Evolutionary conservation across 306 rosid genomes (phyloP).

Genomic region (Quercus aquifolioides): DNA sequence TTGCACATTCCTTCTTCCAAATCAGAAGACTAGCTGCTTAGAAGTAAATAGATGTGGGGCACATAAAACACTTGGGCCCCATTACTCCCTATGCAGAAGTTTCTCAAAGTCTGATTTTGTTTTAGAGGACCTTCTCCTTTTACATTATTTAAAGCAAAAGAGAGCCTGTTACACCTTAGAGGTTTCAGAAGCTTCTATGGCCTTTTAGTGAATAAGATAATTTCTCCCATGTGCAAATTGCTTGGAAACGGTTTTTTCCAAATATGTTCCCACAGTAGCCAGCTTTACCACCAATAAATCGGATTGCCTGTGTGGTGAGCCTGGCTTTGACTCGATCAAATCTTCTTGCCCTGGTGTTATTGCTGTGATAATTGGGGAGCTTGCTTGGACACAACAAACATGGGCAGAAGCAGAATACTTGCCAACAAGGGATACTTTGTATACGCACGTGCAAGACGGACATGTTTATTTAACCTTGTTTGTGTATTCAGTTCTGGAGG

Average conservation of each 20-base stretch:
- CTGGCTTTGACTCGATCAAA: slow-evolving; percentile 64
- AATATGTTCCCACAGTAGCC: slow-evolving; percentile 39
- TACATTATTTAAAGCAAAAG: slow-evolving; percentile 29
- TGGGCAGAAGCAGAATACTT: slow-evolving; percentile 51
- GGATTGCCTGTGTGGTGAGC: slow-evolving; percentile 64
- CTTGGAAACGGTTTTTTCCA: slow-evolving; percentile 58
- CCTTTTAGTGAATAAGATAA: slow-evolving; percentile 23
- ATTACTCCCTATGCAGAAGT: slow-evolving; percentile 25
- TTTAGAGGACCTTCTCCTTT: slow-evolving; percentile 32
- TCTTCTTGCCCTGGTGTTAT: slow-evolving; percentile 53
- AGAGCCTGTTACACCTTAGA: slow-evolving; percentile 19
- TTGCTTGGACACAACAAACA: slow-evolving; percentile 39
- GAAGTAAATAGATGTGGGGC: slow-evolving; percentile 17
- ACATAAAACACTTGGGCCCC: slow-evolving; percentile 22
- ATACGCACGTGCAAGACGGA: slow-evolving; percentile 45
- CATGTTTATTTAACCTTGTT: slow-evolving; percentile 40
- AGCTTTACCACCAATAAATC: slow-evolving; percentile 46
- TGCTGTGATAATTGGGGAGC: slow-evolving; percentile 51
- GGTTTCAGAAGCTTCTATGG: slow-evolving; percentile 34
- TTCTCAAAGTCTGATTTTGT: slow-evolving; percentile 23
- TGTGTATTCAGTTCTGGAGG: slow-evolving; percentile 47
- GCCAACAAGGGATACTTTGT: slow-evolving; percentile 36
- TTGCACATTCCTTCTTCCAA: slow-evolving; percentile 31
- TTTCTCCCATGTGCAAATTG: slow-evolving; percentile 43
- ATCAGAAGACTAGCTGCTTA: slow-evolving; percentile 19